Percentiles rank a stretch among this genome's conserved stretches.
phyloP scores from a whole-genome alignment of 1,139 yeast species.

The Pichia sp. region DNA sequence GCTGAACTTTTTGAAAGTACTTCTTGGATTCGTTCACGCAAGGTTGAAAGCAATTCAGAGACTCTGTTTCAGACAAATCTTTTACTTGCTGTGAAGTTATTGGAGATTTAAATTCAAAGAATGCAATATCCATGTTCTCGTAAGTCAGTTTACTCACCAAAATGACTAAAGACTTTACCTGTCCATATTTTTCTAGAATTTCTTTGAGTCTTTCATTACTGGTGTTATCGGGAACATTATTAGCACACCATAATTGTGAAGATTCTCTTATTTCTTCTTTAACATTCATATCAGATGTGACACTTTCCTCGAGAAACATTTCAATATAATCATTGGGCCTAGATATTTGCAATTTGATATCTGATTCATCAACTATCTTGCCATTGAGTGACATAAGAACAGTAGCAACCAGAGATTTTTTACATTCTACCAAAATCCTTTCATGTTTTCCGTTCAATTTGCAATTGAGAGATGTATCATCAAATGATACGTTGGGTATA shows the following conservation, averaged over 20 bases:
- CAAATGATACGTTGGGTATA: background rate
- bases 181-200: conserved; percentile 31
- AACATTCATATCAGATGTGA: background rate
- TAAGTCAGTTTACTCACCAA: conserved; percentile 28
- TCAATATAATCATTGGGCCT: conserved; percentile 60
- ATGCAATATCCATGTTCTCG: conserved; percentile 5
- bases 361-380: conserved; percentile 28
- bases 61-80: too few species aligned
- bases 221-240: conserved; percentile 33
- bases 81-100: background rate
- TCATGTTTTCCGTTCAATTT: background rate
- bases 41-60: conserved; percentile 24
- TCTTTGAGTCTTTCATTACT: conserved; percentile 31
- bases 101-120: background rate
- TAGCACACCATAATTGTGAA: conserved; percentile 29
- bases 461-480: background rate
- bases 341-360: conserved; percentile 29
- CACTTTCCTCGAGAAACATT: background rate
- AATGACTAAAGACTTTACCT: conserved; percentile 26
- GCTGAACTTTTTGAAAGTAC: conserved; percentile 15
- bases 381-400: conserved; percentile 42
- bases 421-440: conserved; percentile 35
- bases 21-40: conserved; percentile 26
- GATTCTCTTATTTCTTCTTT: conserved; percentile 17
- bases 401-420: conserved; percentile 48